Conservation (phyloP, 1,284 basidiomycete species). For the Ceratobasidium sp. region DNA sequence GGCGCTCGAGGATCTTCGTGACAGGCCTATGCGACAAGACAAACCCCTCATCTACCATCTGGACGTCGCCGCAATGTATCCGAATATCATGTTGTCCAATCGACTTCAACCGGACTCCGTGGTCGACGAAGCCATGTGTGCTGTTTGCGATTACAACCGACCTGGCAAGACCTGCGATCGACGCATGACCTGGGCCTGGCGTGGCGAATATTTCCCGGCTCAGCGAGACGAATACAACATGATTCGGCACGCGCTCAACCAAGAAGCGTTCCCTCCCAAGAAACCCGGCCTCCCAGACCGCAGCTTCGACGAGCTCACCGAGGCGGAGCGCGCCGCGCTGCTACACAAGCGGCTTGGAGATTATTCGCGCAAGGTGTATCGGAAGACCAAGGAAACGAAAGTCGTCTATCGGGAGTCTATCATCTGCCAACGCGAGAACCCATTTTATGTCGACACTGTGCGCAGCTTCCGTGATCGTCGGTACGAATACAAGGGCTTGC, state of each 20-base stretch:
- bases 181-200: conserved; percentile 97
- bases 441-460: conserved; percentile 99
- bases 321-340: conserved; percentile 88
- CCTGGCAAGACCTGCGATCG: conserved; percentile 96
- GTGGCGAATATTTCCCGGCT: conserved; percentile 98
- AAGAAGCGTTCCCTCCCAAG: conserved; percentile 91
- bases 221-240: conserved; percentile 99
- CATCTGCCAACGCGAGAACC: conserved; percentile 98
- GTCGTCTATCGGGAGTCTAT: conserved; percentile 95
- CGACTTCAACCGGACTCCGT: conserved; percentile 98
- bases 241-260: conserved; percentile 96
- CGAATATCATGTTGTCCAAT: conserved; percentile 99
- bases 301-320: conserved; percentile 86
- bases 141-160: conserved; percentile 98
- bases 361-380: conserved; percentile 98
- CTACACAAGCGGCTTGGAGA: conserved; percentile 97
- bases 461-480: conserved; percentile 96
- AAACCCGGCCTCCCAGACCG: conserved; percentile 78
- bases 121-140: conserved; percentile 95
- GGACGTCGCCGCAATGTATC: conserved; percentile 99
- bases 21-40: conserved; percentile 89
- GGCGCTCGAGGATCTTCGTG: conserved; percentile 89
- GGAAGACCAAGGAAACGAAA: conserved; percentile 99
- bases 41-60: conserved; percentile 98
- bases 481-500: conserved; percentile 99